Percentiles rank a stretch among this genome's conserved stretches.
These are phyloP conservation scores for Pyrenophora tritici-repentis DNA, from an alignment of 2,329 filamentous ascomycete genomes.

Conservation along the genomic window DNA sequence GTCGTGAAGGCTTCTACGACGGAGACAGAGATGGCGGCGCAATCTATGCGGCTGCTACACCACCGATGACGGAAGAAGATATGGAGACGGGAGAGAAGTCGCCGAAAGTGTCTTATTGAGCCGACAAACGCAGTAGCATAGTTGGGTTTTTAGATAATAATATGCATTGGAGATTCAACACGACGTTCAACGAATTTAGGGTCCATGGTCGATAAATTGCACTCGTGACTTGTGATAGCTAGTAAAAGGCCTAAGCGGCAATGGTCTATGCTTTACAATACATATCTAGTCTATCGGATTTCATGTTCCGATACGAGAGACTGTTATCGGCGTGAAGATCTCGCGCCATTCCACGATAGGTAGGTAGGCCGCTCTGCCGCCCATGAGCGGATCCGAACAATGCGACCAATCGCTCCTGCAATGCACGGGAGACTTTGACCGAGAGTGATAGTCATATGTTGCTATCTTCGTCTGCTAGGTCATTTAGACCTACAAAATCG, in stretches of 20 bases:
- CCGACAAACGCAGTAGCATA: neutral
- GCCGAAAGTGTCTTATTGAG: conserved; percentile 9
- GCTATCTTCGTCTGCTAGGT: neutral
- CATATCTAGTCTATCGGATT: neutral
- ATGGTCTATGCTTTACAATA: no score
- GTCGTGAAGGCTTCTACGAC: conserved; percentile 37
- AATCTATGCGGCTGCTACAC: conserved; percentile 17
- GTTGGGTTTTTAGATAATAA: no score
- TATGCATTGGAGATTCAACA: no score
- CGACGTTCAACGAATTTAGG: no score
- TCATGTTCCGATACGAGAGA: conserved; percentile 5
- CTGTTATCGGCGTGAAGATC: conserved; percentile 7
- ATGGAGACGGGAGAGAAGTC: conserved; percentile 18
- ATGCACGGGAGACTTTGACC: conserved; percentile 1
- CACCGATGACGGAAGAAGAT: conserved; percentile 20
- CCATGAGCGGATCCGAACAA: neutral
- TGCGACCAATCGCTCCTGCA: neutral
- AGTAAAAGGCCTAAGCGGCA: no score
- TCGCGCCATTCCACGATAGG: neutral
- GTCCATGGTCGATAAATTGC: no score
- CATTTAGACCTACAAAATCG: no score
- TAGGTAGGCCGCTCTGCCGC: conserved; percentile 1
- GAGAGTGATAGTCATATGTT: neutral
- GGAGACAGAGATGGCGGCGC: conserved; percentile 29
- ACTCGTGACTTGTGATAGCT: no score